phyloP scores from a whole-genome alignment of 2,329 filamentous ascomycete genomes.

The Lecanosticta acicola region DNA sequence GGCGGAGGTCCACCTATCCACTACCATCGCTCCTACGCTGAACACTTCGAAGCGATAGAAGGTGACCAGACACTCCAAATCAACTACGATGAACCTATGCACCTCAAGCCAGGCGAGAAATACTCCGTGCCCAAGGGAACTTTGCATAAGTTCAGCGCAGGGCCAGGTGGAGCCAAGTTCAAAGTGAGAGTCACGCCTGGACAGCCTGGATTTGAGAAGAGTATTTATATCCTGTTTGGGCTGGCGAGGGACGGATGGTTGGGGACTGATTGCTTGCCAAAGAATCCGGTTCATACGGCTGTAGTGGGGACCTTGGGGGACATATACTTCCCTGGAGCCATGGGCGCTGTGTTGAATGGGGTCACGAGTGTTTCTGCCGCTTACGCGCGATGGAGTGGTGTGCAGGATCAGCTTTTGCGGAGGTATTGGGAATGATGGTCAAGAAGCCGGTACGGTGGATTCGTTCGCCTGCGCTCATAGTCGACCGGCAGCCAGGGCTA shows the following conservation, averaged over 20 bases:
- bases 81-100: background rate
- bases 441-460: no score
- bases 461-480: no score
- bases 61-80: conserved; percentile 1
- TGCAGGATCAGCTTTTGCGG: conserved; percentile 2
- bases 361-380: background rate
- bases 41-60: background rate
- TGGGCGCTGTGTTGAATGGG: conserved; percentile 2
- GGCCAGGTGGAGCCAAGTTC: conserved; percentile 1
- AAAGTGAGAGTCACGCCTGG: background rate
- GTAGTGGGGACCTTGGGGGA: conserved; percentile 1
- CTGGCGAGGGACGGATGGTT: conserved; percentile 4
- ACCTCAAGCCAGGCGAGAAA: conserved; percentile 1
- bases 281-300: conserved; percentile 4
- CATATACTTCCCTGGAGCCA: conserved; percentile 6
- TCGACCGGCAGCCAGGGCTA: no score
- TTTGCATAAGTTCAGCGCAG: conserved; percentile 1
- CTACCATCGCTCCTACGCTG: conserved; percentile 2
- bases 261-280: conserved; percentile 3
- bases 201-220: conserved; percentile 3
- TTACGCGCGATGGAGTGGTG: conserved; percentile 5
- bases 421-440: conserved; percentile 1
- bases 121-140: background rate
- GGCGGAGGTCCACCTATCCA: conserved; percentile 3
- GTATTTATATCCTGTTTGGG: conserved; percentile 7